Conservation (phyloP, 495 filamentous ascomycete genomes). For the Hypoxylon lienhwacheense region DNA sequence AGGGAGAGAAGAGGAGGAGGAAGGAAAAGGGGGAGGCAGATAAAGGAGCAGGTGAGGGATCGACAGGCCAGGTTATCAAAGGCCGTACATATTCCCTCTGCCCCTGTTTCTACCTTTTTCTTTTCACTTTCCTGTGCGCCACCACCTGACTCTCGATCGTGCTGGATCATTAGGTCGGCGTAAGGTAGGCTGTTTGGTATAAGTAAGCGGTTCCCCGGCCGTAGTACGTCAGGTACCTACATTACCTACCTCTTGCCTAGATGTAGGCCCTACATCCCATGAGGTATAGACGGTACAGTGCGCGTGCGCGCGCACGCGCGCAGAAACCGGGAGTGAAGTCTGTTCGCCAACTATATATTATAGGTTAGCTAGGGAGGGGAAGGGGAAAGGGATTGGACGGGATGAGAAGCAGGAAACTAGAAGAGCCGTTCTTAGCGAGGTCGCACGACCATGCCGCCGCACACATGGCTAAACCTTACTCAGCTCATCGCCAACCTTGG, state of each 20-base stretch:
- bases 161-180: conserved; percentile 2
- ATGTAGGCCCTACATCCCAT: no score
- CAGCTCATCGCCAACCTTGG: conserved; percentile 23
- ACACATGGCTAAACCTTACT: conserved; percentile 33
- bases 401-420: conserved; percentile 10
- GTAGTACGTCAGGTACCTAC: no score
- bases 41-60: neutral
- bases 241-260: no score
- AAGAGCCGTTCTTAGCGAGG: conserved; percentile 25
- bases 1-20: neutral
- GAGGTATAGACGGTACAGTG: conserved; percentile 11
- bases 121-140: neutral
- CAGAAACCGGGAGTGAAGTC: neutral
- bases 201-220: no score
- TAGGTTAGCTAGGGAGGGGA: no score
- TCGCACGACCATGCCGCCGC: conserved; percentile 27
- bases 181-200: no score
- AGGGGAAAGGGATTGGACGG: neutral
- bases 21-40: neutral
- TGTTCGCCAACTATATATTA: neutral
- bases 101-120: neutral
- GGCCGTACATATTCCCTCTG: conserved; percentile 18
- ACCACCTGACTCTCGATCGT: no score
- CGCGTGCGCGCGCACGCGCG: neutral
- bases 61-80: neutral